Base-by-base conservation (phyloP, 179 eudicot species). In the Sideroxylon spinosum region DNA sequence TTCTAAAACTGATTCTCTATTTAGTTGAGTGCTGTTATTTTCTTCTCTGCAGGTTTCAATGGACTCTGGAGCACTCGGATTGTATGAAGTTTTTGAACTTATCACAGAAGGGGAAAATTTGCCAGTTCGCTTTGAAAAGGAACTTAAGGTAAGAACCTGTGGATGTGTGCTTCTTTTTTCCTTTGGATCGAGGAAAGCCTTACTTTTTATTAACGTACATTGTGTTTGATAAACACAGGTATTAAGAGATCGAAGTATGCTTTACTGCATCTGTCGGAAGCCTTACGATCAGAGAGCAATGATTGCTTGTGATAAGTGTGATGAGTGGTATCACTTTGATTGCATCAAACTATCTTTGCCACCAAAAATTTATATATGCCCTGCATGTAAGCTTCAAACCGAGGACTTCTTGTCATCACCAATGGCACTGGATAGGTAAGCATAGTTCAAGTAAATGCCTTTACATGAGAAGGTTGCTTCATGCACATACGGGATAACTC, bases 271-370 rank as follows among this genome's bases (percentile, higher is more conserved):
- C 61, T 95, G 99, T 78, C 94, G 99, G 75, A 96, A 87, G 85
- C 98, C 99, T 4, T 89, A 92, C 74, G 93, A 91, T 83, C 89
- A 90, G 87, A 87, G 92, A 83, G 87, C 93, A 59, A 94, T 96
- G 98, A 90, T 95, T 78, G 99, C 99, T 49, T 95, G 99, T 85
- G 99, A 95, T 84, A 83, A 93, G 49, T 95, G 99, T 81, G 93
- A 96, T 29, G 99, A 96, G 78, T 96, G 99, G 99, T 96, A 96
- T 88, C 99, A 96, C 78, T 96, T 96, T 82, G 96, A 92, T 80
- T 96, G 99, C 78, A 85, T 96, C 73, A 89, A 90, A 65, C 68
- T 96, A 75, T 82, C 87, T 66, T 84, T 88, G 22, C 73, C 93
- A 13, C 99, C 98, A n/a, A 88, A 94, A 81, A 69, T 78, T 71